Evolutionary conservation across 2,329 filamentous ascomycete species (phyloP), one percentile per base, ranked within the genome.

Genomic region (Alternaria tenuissima): DNA sequence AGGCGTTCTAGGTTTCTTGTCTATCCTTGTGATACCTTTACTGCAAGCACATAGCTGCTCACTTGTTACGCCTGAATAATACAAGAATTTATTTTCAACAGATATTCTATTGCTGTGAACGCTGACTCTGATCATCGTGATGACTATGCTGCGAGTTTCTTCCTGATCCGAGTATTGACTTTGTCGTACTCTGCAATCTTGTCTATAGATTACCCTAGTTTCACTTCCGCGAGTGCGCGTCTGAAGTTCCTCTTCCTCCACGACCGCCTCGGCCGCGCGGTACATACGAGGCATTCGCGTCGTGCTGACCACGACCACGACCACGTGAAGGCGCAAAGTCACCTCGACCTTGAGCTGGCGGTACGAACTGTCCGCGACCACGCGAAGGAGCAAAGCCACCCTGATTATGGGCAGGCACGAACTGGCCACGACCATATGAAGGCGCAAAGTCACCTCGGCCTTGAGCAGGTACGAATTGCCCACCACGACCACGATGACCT

Each of bases 21-120:
- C 46, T 48, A 41, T 41, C 39, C 20, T 42, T 49, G 24, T 49
- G 46, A 49, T 49, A 49, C 46, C 46, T 49, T 49, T 49, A n/a
- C 30, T n/a, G 46, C 46, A 26, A 49, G 46, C 46, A 42, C 12
- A 24, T 42, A 5, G 12, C 20, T 22, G 20, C 20, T 24, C 6
- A 3, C 18, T 1, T 22, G 38, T 22, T 41, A 18, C 2, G 38
- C 18, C 12, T 41, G 38, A 41, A 41, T 41, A 41, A 41, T 41
- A 41, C 38, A 22, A 41, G 38, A 41, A 9, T 22, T 7, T 22
- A 22, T 9, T 41, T 6, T 41, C 18, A 41, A 41, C 18, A 4
- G 5, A 22, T 12, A 3, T 22, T 5, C 11, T 22, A 3, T 9
- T 41, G 18, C 38, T 41, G 18, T 41, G 38, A 41, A 41, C 20